Evolutionary conservation across 768 basidiomycete species (phyloP), one percentile per base, ranked within the genome.

Genomic region (Naganishia kalamii): DNA sequence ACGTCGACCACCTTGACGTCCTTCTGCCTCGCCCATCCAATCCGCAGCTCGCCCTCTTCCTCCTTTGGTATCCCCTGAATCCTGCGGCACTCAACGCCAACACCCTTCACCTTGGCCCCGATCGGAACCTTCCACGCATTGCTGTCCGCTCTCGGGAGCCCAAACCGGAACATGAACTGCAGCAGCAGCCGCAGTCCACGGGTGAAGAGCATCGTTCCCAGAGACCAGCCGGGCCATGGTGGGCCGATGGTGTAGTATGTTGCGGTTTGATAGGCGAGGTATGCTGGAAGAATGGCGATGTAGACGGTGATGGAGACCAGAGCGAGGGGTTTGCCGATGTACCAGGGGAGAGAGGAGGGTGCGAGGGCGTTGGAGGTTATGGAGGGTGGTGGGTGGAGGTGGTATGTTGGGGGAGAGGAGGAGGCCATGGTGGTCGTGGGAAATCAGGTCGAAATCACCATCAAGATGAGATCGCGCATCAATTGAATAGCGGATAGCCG

Each of bases 21-120:
- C 7, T 43, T 21, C 48, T 67, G 69, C 10, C 51, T 54, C 8
- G 61, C 69, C 37, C 72, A 70, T 4, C 71, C 75, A 19, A 57
- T 52, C 21, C 62, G 47, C 40, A 62, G 59, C 0, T 52, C 51
- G 8, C 64, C 63, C 33, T 65, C 48, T 7, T 50, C 49, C 2
- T 64, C 63, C 29, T 61, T 33, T 2, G 41, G 41, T 3, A 72
- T 68, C 3, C 70, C 63, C 2, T 46, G 23, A 5, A 75, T n/a
- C 10, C 5, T 37, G 4, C 71, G 60, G 3, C 60, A 50, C 37
- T 67, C 51, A 4, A 72, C 44, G 3, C 60, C 54, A 32, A 69
- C n/a, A 21, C 60, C 60, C 6, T 50, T 48, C 48, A 62, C 17
- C 19, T 8, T 67, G 5, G 37, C 12, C 10, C 40, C 32, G 5